Evolutionary conservation across 2,329 filamentous ascomycete species (phyloP).

Genomic region (Pezicula neosporulosa): DNA sequence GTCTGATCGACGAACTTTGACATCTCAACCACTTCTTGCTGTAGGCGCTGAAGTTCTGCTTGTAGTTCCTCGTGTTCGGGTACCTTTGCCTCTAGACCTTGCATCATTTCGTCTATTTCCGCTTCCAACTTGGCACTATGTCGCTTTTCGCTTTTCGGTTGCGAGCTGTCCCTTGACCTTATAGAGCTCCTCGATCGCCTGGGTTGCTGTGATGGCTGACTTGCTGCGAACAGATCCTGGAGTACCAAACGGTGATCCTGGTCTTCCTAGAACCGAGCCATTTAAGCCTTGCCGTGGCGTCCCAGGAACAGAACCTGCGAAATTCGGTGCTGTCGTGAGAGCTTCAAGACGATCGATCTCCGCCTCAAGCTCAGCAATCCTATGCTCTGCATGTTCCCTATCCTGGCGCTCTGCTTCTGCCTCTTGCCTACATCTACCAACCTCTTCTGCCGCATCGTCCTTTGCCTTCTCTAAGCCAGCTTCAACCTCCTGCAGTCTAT

Average conservation of each 20-base stretch:
- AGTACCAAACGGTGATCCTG: constrained; percentile 60
- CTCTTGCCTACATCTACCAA: constrained; percentile 49
- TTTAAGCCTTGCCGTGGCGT: constrained; percentile 52
- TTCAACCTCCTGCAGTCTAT: constrained; percentile 68
- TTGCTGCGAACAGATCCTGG: constrained; percentile 54
- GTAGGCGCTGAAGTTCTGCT: constrained; percentile 74
- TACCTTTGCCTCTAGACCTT: constrained; percentile 77
- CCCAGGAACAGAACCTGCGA: constrained; percentile 48
- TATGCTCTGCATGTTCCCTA: constrained; percentile 57
- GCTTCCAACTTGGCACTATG: constrained; percentile 70
- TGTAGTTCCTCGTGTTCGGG: constrained; percentile 87
- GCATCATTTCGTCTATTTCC: constrained; percentile 81
- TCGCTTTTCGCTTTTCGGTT: constrained; percentile 67
- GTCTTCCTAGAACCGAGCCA: constrained; percentile 47
- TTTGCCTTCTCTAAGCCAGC: constrained; percentile 53
- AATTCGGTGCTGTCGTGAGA: constrained; percentile 38
- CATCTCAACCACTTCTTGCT: constrained; percentile 78
- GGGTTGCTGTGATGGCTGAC: constrained; percentile 54
- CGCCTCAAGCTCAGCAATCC: constrained; percentile 62
- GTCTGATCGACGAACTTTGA: constrained; percentile 81
- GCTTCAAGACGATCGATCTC: constrained; percentile 58
- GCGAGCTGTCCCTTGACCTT: constrained; percentile 70
- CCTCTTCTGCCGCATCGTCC: constrained; percentile 59
- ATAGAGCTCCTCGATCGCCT: constrained; percentile 62
- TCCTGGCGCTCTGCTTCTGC: constrained; percentile 55